These are phyloP conservation scores for Tuber magnatum DNA, from an alignment of 495 filamentous ascomycete genomes.

Conservation along the genomic window DNA sequence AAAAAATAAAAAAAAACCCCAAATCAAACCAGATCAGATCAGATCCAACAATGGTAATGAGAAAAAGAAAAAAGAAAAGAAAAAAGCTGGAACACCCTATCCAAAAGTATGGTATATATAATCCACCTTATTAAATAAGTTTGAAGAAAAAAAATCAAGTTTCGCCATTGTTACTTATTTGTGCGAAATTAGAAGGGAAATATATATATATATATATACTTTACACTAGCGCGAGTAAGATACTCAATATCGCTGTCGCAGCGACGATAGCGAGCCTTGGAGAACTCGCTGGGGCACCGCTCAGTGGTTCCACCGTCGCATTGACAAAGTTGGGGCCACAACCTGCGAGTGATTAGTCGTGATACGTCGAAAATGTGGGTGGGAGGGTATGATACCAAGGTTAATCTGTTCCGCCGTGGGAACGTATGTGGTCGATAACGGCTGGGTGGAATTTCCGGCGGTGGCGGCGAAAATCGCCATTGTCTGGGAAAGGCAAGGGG, in stretches of 20 bases:
- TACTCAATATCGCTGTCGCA: not conserved
- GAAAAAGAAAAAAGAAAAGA: not conserved
- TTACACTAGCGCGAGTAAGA: not conserved
- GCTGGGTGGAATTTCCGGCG: conserved; percentile 53
- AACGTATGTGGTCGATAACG: conserved; percentile 55
- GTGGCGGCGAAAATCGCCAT: conserved; percentile 62
- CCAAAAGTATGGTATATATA: not conserved
- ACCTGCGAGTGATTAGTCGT: conserved; percentile 18
- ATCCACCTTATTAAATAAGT: not conserved
- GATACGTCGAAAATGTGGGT: not conserved
- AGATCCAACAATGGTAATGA: not conserved
- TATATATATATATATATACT: too few species aligned
- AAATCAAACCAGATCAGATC: not conserved
- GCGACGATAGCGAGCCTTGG: not conserved
- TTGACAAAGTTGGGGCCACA: conserved; percentile 32
- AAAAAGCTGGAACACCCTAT: not conserved
- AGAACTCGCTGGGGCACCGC: not conserved
- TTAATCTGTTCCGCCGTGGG: conserved; percentile 60
- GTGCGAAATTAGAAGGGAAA: too few species aligned
- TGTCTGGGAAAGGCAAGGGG: conserved; percentile 59
- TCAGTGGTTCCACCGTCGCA: conserved; percentile 12
- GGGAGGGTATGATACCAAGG: conserved; percentile 29
- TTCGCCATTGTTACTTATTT: not conserved
- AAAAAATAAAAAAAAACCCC: too few species aligned
- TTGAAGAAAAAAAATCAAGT: not conserved